phyloP scores from a whole-genome alignment of 441 rosid genomes.

The Croton laevigatus region DNA sequence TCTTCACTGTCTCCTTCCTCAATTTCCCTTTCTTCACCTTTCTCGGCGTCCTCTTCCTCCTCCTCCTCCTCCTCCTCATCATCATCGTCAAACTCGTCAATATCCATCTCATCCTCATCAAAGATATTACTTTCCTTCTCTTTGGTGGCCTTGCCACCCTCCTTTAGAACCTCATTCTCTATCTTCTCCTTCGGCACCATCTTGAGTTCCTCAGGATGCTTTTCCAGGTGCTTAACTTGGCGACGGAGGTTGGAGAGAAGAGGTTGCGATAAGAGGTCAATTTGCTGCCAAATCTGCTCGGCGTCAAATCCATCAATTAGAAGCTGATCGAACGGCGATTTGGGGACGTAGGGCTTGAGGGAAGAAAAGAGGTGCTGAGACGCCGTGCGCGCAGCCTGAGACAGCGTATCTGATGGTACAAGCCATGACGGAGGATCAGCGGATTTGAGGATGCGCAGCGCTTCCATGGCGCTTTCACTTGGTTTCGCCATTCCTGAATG shows the following conservation, averaged over 20 bases:
- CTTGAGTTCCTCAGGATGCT: conserved; percentile 50
- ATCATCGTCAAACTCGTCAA: conserved; percentile 20
- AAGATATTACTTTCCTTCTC: conserved; percentile 21
- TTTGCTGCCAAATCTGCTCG: conserved; percentile 97
- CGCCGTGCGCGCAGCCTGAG: conserved; percentile 52
- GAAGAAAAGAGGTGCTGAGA: conserved; percentile 55
- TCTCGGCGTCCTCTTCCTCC: conserved; percentile 28
- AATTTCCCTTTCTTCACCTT: conserved; percentile 23
- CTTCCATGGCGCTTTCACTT: conserved; percentile 19
- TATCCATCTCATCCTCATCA: conserved; percentile 11
- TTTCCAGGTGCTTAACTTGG: conserved; percentile 51
- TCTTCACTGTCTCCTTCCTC: conserved; percentile 27
- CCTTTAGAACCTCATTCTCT: not conserved
- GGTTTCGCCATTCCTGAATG: not conserved
- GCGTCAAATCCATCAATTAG: conserved; percentile 73
- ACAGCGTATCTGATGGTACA: conserved; percentile 49
- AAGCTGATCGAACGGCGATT: conserved; percentile 69
- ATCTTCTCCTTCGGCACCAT: not conserved
- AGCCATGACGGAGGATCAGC: conserved; percentile 69
- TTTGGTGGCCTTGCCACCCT: conserved; percentile 10
- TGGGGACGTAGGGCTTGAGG: conserved; percentile 49
- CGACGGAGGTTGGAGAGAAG: conserved; percentile 51
- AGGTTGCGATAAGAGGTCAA: conserved; percentile 73
- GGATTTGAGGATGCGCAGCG: conserved; percentile 15
- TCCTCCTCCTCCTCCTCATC: conserved; percentile 32